Conservation (phyloP, 192 early-diverging fungal species). For the Allomyces arbusculus region DNA sequence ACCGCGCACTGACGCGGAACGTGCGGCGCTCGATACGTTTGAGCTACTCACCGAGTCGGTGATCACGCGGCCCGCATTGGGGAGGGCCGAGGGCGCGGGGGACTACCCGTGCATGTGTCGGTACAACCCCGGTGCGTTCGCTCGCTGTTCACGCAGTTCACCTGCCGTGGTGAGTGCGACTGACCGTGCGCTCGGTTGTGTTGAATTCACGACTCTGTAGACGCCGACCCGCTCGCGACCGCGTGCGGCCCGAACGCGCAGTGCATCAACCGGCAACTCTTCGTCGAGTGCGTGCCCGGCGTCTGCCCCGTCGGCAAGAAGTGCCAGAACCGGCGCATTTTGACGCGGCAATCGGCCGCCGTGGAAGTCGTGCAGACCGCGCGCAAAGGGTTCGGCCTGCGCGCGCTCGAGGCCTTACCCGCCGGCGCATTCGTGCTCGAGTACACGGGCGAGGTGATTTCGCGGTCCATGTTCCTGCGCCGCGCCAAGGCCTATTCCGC, state of each 20-base stretch:
- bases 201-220: not conserved
- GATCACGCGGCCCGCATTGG: no score
- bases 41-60: no score
- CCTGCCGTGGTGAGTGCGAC: no score
- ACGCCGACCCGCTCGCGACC: conserved; percentile 6
- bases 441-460: conserved; percentile 89
- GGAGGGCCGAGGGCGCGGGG: no score
- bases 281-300: conserved; percentile 75
- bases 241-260: conserved; percentile 76
- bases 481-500: conserved; percentile 61
- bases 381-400: conserved; percentile 86
- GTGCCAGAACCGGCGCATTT: conserved; percentile 79
- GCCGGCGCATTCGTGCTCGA: conserved; percentile 89
- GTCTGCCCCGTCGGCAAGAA: conserved; percentile 71
- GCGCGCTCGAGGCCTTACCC: conserved; percentile 37
- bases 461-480: conserved; percentile 58
- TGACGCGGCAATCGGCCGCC: conserved; percentile 58
- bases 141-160: no score
- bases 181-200: no score
- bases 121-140: no score
- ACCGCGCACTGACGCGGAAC: no score
- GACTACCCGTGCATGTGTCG: no score
- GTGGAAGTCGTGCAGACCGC: conserved; percentile 76
- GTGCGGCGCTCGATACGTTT: no score
- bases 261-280: conserved; percentile 84